These are phyloP conservation scores for Cutaneotrichosporon sp. DNA, from an alignment of 1,284 basidiomycete species.

Conservation along the genomic window DNA sequence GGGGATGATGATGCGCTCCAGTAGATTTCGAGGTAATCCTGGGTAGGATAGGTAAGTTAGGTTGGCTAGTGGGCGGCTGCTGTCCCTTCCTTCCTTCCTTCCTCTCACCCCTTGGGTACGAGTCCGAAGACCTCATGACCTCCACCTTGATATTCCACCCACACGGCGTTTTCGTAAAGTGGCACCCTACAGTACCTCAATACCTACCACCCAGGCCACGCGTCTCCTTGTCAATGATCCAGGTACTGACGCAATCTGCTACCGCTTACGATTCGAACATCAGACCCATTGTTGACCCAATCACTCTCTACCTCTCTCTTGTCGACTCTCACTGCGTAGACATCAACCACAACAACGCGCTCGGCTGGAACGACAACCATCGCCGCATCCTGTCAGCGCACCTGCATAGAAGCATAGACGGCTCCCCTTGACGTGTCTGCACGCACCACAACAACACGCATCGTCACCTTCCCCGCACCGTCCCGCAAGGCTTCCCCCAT, in stretches of 20 bases:
- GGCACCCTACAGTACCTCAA: too few relatives aligned
- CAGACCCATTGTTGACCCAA: neutral
- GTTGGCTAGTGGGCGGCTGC: too few relatives aligned
- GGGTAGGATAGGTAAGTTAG: too few relatives aligned
- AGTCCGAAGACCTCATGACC: too few relatives aligned
- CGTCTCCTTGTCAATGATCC: slow-evolving; percentile 19
- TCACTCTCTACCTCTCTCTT: neutral
- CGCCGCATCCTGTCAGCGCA: neutral
- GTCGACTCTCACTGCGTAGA: slow-evolving; percentile 2
- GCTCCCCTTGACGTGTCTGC: neutral
- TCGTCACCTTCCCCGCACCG: slow-evolving; percentile 5
- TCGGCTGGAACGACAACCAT: neutral
- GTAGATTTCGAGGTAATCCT: too few relatives aligned
- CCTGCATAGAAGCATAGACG: slow-evolving; percentile 1
- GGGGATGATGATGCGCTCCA: neutral
- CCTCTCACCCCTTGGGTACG: too few relatives aligned
- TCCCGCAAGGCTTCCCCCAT: slow-evolving; percentile 11
- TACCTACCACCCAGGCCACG: slow-evolving; percentile 23
- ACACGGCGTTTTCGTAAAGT: too few relatives aligned
- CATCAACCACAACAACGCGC: neutral
- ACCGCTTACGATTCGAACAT: neutral
- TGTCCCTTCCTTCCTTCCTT: too few relatives aligned
- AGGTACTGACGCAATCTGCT: neutral
- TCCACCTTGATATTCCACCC: too few relatives aligned
- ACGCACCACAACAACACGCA: neutral